Evolutionary conservation across 2,329 filamentous ascomycete species (phyloP).

Genomic region (Cytospora piceae): DNA sequence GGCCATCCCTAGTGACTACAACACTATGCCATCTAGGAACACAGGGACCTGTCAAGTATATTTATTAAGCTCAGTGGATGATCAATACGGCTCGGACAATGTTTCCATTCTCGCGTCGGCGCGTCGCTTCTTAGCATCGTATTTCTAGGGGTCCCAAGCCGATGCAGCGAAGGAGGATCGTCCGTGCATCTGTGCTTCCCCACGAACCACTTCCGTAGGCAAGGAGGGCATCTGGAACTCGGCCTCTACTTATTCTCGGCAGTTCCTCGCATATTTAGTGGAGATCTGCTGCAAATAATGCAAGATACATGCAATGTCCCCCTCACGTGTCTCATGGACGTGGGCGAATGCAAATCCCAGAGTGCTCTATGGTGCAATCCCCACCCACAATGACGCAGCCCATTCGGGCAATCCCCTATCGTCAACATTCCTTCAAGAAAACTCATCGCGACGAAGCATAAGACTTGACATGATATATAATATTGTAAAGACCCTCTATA

Average conservation of each 20-base stretch:
- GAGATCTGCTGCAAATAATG: neutral
- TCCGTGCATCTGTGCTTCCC: neutral
- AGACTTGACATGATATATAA: neutral
- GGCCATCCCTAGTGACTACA: no score
- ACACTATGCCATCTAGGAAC: no score
- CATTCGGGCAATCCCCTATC: neutral
- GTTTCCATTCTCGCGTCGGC: neutral
- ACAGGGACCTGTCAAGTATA: no score
- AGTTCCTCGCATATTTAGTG: neutral
- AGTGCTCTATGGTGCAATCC: constrained; percentile 20
- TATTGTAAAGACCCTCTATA: no score
- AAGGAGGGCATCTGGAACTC: neutral
- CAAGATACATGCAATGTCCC: neutral
- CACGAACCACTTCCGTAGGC: neutral
- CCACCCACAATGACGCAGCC: constrained; percentile 25
- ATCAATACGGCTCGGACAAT: neutral
- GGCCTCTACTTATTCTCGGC: neutral
- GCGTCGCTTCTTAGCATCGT: neutral
- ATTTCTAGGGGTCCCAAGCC: neutral
- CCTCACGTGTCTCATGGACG: neutral
- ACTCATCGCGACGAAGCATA: neutral
- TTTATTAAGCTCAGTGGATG: no score
- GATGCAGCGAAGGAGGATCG: neutral
- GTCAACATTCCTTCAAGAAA: neutral
- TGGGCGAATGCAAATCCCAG: neutral